phyloP scores from a whole-genome alignment of 208 protist species.

The Leishmania gerbilli region DNA sequence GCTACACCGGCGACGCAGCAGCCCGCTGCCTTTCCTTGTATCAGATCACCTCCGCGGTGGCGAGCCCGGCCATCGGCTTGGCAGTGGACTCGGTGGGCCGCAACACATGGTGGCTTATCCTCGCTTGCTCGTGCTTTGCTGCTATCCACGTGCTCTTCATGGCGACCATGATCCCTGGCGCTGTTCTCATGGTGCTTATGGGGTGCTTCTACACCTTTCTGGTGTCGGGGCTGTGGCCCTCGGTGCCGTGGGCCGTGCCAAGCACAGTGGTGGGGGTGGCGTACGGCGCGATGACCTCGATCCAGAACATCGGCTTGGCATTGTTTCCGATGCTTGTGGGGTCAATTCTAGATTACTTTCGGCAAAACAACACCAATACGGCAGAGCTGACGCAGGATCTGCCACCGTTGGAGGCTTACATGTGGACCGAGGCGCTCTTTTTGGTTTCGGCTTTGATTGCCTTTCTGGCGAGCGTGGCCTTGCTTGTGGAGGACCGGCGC shows the following conservation, averaged over 20 bases:
- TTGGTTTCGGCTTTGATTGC: constrained; percentile 41
- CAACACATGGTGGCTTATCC: constrained; percentile 76
- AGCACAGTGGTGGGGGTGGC: constrained; percentile 78
- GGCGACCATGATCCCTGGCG: constrained; percentile 63
- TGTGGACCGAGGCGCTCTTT: constrained; percentile 65
- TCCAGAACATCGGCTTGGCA: constrained; percentile 89
- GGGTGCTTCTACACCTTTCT: constrained; percentile 88
- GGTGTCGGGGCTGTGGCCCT: constrained; percentile 88
- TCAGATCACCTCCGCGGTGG: constrained; percentile 82
- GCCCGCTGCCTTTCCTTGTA: constrained; percentile 81
- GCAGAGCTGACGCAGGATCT: constrained; percentile 21
- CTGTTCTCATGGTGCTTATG: constrained; percentile 76
- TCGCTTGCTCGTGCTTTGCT: constrained; percentile 51
- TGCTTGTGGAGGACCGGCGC: constrained; percentile 55
- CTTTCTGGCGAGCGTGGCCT: constrained; percentile 45
- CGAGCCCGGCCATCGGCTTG: constrained; percentile 79
- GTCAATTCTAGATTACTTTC: constrained; percentile 63
- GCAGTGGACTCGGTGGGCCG: constrained; percentile 84
- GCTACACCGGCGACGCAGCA: constrained; percentile 50
- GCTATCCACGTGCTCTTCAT: constrained; percentile 79
- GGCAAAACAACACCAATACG: background rate
- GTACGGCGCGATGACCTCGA: constrained; percentile 91
- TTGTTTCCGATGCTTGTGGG: constrained; percentile 73
- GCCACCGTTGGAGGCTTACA: constrained; percentile 65
- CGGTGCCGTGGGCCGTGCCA: constrained; percentile 72